Evolutionary conservation across 2,329 filamentous ascomycete genomes (phyloP), one percentile per base, ranked within the genome.

Genomic region (Arthrobotrys sinensis): DNA sequence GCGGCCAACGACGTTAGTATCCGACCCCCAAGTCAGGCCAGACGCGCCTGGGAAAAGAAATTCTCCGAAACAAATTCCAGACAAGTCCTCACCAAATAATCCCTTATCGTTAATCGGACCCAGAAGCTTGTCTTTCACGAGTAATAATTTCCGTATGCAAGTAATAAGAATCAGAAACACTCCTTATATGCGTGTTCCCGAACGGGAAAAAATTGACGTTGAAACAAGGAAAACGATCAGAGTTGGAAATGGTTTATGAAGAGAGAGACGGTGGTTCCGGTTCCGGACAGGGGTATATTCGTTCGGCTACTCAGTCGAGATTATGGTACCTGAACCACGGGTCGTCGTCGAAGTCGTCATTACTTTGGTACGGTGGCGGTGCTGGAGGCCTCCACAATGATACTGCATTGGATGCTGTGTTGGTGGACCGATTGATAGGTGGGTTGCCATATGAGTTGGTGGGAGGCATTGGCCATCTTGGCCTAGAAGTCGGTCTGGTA

Each of bases 71-170:
- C 52, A 57, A 57, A 38, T 40, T 60, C 19, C 19, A 43, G 55
- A 60, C 55, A 60, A 43, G 4, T n/a, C 19, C 36, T 60, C 55
- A 8, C 36, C 50, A 55, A 53, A 60, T 11, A 43, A 40, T 60
- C 36, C 52, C 32, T 57, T 60, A 60, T 60, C 55, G 34, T 43
- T 19, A 60, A 60, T 43, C 55, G 19, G 55, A 60, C 52, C 52
- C 28, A 38, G 52, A 57, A 57, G 36, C 55, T 60, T 60, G 36
- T 19, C 32, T 57, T 43, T 60, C 34, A 43, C 24, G 14, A 60
- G 52, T 60, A 60, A 60, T 43, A 60, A 40, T 43, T 60, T 60
- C 55, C 55, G 55, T 60, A 24, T 60, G 34, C 55, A 28, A 60
- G 55, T 43, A 60, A 60, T 60, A 43, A 60, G 7, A 43, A 43